These are phyloP conservation scores for Apiospora aurea DNA, from an alignment of 2,329 filamentous ascomycete species.

Conservation along the genomic window DNA sequence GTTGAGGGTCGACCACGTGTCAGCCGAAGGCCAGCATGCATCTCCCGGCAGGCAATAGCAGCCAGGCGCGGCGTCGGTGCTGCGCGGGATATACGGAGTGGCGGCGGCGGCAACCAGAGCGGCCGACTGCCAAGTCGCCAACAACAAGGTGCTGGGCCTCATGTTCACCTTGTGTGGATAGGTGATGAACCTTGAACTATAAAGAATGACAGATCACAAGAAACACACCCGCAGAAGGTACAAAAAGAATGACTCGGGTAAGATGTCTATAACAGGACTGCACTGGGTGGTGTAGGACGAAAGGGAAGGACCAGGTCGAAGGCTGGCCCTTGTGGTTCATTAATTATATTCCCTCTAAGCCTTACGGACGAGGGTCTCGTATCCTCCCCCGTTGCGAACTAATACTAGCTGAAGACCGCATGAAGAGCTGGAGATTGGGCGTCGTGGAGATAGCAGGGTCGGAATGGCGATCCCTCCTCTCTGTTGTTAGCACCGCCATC, in stretches of 20 bases:
- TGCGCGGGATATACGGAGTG: background rate
- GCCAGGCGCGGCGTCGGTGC: background rate
- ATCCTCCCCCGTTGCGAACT: background rate
- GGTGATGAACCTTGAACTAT: background rate
- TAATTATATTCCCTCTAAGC: background rate
- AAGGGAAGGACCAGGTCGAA: background rate
- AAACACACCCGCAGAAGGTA: background rate
- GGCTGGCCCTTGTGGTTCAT: background rate
- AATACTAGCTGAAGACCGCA: background rate
- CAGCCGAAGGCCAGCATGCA: constrained; percentile 32
- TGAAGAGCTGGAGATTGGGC: background rate
- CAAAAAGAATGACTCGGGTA: constrained; percentile 8
- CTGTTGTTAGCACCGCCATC: constrained; percentile 3
- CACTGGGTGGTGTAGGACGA: background rate
- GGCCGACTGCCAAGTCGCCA: background rate
- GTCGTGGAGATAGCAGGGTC: background rate
- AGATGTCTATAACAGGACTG: constrained; percentile 9
- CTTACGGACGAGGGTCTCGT: background rate
- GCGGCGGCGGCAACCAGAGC: background rate
- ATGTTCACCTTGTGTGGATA: background rate
- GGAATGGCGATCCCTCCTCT: background rate
- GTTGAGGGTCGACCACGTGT: constrained; percentile 47
- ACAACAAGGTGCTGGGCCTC: background rate
- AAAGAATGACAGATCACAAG: background rate
- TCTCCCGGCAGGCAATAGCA: constrained; percentile 33